A percentile compares a stretch with the other conserved stretches of the same genome.
These are phyloP conservation scores for Pterocarpus santalinus DNA, from an alignment of 306 rosid genomes.

Conservation along the genomic window DNA sequence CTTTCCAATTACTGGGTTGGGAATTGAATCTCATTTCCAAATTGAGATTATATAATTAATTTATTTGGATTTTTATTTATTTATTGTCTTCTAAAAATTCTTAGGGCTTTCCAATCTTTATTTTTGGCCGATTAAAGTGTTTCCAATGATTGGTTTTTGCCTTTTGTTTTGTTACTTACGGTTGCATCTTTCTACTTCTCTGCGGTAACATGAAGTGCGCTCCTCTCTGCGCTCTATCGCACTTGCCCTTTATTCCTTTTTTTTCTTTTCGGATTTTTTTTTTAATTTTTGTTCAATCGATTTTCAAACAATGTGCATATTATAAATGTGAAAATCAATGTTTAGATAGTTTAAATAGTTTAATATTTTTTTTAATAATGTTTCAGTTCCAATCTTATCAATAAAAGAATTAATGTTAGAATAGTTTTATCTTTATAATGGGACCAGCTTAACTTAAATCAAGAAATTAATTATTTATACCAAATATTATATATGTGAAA, in stretches of 20 bases:
- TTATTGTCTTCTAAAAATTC: not conserved
- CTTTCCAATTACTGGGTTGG: conserved; percentile 43
- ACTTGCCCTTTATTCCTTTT: not conserved
- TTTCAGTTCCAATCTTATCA: too few species aligned
- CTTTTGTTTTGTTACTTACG: not conserved
- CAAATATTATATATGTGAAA: not conserved
- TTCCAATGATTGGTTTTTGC: conserved; percentile 46
- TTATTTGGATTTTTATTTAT: not conserved
- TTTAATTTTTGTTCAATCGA: not conserved
- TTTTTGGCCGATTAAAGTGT: conserved; percentile 28
- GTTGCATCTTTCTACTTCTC: conserved; percentile 4
- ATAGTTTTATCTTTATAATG: too few species aligned
- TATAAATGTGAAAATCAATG: too few species aligned
- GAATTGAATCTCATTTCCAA: conserved; percentile 49
- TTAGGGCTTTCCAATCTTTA: not conserved
- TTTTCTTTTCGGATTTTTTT: not conserved
- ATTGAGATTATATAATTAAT: not conserved
- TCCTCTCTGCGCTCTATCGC: conserved; percentile 51
- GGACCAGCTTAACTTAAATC: too few species aligned
- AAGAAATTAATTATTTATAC: too few species aligned
- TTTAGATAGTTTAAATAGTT: too few species aligned
- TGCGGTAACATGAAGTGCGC: conserved; percentile 21
- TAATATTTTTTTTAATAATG: too few species aligned
- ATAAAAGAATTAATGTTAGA: too few species aligned
- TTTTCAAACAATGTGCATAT: not conserved